Base-by-base conservation (phyloP, 441 rosid species). In the Francoa sonchifolia region DNA sequence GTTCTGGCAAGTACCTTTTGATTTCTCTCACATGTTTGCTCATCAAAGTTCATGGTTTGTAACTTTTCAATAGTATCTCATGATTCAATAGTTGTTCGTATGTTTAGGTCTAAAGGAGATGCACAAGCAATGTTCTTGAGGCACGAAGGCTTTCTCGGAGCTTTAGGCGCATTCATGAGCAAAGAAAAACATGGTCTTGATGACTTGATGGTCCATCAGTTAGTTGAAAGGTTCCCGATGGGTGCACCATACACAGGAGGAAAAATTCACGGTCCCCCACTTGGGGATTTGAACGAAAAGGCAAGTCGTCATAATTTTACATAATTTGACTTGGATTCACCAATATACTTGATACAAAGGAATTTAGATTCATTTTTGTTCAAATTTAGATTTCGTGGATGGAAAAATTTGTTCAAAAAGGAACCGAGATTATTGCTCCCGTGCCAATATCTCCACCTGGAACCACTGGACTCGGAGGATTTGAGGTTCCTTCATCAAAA, bases 121-220 rank as follows among this genome's bases (percentile, higher is more conserved):
- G 82, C 82, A 55, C 79, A 87, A 57, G 99, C 97, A 59, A 87
- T 92, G 95, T 92, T 87, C 70, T 65, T 92, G 62, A 77, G 97
- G 50, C 99, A 87, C 57, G 99, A 92, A 84, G 99, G 97, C 8
- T 92, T 92, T 67, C 60, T 87, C 43, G 99, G 99, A 48, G 99
- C 97, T 47, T 46, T 92, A 50, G 99, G 99, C 54, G 97, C 99
- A 37, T 92, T 92, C 66, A 92, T 84, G 99, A 87, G 99, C 76
- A 79, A 92, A 39, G 97, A 92, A 60, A 87, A 76, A 68, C 99
- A 84, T 16, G 87, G 99, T 28, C 79, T 92, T 39, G 97, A 84
- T 72, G 92, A 77, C 70, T 69, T 87, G 67, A 77, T 72, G 95
- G 92, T 77, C 33, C 97, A 92, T 77, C 99, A 87, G 34, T 68